Base-by-base conservation (phyloP, 1,284 basidiomycete species). In the Cystobasidiaceae sp. region DNA sequence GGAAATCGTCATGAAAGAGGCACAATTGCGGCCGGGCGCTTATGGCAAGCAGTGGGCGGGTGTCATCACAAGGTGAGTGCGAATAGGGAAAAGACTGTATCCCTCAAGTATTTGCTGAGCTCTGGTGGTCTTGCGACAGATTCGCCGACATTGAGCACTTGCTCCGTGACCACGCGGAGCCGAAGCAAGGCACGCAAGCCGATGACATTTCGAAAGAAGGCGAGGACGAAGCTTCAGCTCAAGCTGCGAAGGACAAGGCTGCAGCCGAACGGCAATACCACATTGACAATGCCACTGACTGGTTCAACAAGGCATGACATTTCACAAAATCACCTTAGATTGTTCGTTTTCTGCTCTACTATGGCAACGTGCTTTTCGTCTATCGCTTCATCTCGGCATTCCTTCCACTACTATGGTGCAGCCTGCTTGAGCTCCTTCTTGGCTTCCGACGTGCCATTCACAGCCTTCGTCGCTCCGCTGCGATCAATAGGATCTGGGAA, bases 1-100 rank as follows among this genome's bases (percentile, higher is more conserved):
- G 23, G 56, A 67, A 34, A 50, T 72, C 3, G 62, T 60, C 28
- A 62, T 72, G 58, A 66, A 54, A 5, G 51, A 60, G 21, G 15
- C 45, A 19, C 34, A 23, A 43, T 51, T 30, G 27, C 19, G 49
- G 41, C 27, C 43, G 19, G 25, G 25, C 5, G 23, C 28, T 21
- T 19, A 50, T 23, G 57, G 55, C 43, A 13, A 50, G 23, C 19
- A 34, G 33, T 66, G 56, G 63, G 13, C 23, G 28, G 63, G 63
- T 2, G 56, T 51, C 2, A 56, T 59, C 13, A 34, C 39, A 13
- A 44, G 32, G 55, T 58, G 43, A 58, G 63, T 59, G n/a, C n/a
- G 37, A 21, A 34, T 15, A 6, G n/a, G n/a, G n/a, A 28, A 43
- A 28, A 11, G 27, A 13, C 4, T 43, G 50, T 25, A 48, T 28